Base-by-base conservation (phyloP, 2,329 filamentous ascomycete genomes). In the Rachicladosporium sp. region DNA sequence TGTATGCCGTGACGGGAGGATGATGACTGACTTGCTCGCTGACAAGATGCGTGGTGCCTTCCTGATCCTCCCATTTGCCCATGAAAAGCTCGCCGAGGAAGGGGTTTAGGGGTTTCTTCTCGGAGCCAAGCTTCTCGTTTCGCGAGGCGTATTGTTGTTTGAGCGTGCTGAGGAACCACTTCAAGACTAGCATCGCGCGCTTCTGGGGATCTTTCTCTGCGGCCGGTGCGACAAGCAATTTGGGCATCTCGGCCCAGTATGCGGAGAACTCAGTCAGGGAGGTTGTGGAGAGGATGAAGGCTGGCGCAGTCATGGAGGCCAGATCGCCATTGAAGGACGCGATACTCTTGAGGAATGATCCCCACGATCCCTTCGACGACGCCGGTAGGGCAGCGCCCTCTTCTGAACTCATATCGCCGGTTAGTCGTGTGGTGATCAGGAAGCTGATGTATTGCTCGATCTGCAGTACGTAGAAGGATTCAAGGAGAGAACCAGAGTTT, bases 1-100 rank as follows among this genome's bases (percentile, higher is more conserved):
- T 81, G 67, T 96, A 98, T 33, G 89, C 91, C 1, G 89, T 98
- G 29, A 87, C 86, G 2, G 91, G 89, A 38, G 89, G 89, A 59
- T 98, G 91, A 61, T 96, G 89, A 75, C 80, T 84, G 58, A 96
- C 91, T 71, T 96, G 89, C 67, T 96, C 89, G 56, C 86, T 93
- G 53, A 94, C 74, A 49, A 98, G 73, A 51, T 82, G 76, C 21
- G 91, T 96, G 35, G 78, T 81, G 42, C 89, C 89, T 38, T 77
- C 76, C 35, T 76, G 72, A 56, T 93, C 84, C 43, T 81, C 76
- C 91, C 91, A 98, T 53, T 79, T 82, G 15, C 89, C 91, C 21
- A 96, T 64, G 65, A 95, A 96, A 29, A 96, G 73, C 67, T 98
- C 89, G 41, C 89, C 89, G 29, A 98, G 66, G 65, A 98, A 96